These are phyloP conservation scores for Pichia sp. DNA, from an alignment of 1,139 yeast species.

Conservation along the genomic window DNA sequence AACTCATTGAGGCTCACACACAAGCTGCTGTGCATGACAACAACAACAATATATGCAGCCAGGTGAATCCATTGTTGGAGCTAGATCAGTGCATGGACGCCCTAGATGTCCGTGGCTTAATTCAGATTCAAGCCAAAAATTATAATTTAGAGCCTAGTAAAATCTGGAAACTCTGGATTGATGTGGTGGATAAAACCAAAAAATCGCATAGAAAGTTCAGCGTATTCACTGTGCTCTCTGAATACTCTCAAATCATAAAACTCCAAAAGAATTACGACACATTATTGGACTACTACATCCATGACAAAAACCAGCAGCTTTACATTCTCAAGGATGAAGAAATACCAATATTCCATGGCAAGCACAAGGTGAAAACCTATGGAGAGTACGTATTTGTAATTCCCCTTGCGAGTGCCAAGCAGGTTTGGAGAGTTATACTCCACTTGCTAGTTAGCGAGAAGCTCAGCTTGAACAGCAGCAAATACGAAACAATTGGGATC, in stretches of 20 bases:
- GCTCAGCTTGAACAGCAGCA: neutral
- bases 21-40: neutral
- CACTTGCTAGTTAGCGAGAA: conserved; percentile 6
- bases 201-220: neutral
- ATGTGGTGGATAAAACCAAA: neutral
- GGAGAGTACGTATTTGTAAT: conserved; percentile 16
- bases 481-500: conserved; percentile 6
- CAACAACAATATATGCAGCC: no score
- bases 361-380: neutral
- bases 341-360: conserved; percentile 12
- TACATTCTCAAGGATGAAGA: conserved; percentile 6
- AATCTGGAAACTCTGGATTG: conserved; percentile 10
- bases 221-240: neutral
- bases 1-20: neutral
- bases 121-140: neutral
- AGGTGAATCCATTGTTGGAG: neutral
- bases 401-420: neutral
- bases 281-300: conserved; percentile 2
- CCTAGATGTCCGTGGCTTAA: neutral
- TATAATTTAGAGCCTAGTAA: conserved; percentile 1
- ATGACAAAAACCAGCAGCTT: conserved; percentile 1
- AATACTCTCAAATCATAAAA: neutral
- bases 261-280: neutral
- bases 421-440: conserved; percentile 8
- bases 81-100: neutral